A percentile compares a stretch with the other conserved stretches of the same genome.
Evolutionary conservation across 768 basidiomycete genomes (phyloP).

Genomic region (Mycena belliarum): DNA sequence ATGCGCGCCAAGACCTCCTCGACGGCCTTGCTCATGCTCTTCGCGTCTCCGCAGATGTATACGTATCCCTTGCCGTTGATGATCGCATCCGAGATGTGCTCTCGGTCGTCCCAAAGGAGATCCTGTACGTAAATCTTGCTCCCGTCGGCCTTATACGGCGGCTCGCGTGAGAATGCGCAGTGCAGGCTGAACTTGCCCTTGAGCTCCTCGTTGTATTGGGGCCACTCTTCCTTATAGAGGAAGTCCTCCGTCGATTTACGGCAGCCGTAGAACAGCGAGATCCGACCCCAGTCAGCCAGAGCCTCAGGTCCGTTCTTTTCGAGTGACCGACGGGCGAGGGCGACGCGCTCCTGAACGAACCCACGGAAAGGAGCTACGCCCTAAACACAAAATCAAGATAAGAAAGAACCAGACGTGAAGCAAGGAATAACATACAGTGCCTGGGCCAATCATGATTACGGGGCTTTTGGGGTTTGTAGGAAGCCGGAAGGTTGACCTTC

Average conservation of each 20-base stretch:
- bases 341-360: slow-evolving; percentile 97
- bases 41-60: slow-evolving; percentile 96
- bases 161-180: slow-evolving; percentile 87
- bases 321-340: slow-evolving; percentile 89
- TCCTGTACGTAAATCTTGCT: slow-evolving; percentile 99
- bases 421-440: slow-evolving; percentile 70
- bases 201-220: slow-evolving; percentile 80
- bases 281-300: slow-evolving; percentile 92
- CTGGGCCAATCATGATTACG: slow-evolving; percentile 98
- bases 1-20: slow-evolving; percentile 85
- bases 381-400: slow-evolving; percentile 39
- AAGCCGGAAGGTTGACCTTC: slow-evolving; percentile 94
- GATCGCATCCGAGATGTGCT: slow-evolving; percentile 83
- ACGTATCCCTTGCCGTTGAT: slow-evolving; percentile 95
- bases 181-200: slow-evolving; percentile 90
- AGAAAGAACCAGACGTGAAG: neutral
- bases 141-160: slow-evolving; percentile 83
- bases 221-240: slow-evolving; percentile 95
- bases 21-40: slow-evolving; percentile 93
- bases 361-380: slow-evolving; percentile 99
- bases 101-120: slow-evolving; percentile 84
- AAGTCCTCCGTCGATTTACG: slow-evolving; percentile 87
- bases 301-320: slow-evolving; percentile 96
- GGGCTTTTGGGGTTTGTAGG: slow-evolving; percentile 98
- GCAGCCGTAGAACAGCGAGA: slow-evolving; percentile 96